phyloP scores from a whole-genome alignment of 176 grass and related monocot genomes.

The Eleusine indica region DNA sequence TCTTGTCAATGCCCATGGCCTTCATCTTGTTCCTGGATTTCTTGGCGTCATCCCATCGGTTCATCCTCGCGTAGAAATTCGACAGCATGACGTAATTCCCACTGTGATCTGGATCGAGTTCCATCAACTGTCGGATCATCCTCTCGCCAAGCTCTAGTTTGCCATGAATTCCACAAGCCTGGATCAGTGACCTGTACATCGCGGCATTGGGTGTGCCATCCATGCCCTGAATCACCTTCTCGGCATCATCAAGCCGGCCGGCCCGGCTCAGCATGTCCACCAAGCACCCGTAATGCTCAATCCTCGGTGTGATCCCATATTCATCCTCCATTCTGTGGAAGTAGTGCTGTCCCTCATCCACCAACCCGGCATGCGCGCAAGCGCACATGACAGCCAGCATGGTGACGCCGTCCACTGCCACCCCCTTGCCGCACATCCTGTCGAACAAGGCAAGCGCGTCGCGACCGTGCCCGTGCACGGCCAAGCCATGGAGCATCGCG shows the following conservation, averaged over 20 bases:
- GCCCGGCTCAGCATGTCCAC: conserved; percentile 58
- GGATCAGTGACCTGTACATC: conserved; percentile 46
- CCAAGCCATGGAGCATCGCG: conserved; percentile 52
- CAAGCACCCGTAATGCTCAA: conserved; percentile 57
- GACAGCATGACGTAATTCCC: conserved; percentile 43
- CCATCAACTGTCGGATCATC: conserved; percentile 31
- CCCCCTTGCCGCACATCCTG: conserved; percentile 28
- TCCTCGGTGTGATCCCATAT: conserved; percentile 37
- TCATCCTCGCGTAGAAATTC: conserved; percentile 42
- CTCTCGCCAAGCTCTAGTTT: conserved; percentile 40
- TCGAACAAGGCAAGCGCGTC: conserved; percentile 39
- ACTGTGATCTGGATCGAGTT: conserved; percentile 29
- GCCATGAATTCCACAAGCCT: conserved; percentile 39
- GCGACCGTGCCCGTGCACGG: conserved; percentile 39
- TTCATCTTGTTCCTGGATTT: conserved; percentile 45
- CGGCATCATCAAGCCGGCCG: conserved; percentile 36
- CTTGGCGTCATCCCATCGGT: conserved; percentile 40
- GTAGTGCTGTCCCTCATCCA: conserved; percentile 38
- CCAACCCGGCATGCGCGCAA: conserved; percentile 50
- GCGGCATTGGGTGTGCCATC: conserved; percentile 6
- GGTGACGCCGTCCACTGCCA: conserved; percentile 37
- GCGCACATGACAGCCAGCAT: conserved; percentile 42
- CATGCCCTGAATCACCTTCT: conserved; percentile 44
- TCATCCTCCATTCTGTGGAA: conserved; percentile 48
- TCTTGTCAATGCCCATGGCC: conserved; percentile 50